A percentile compares a stretch with the other conserved stretches of the same genome.
phyloP scores from a whole-genome alignment of 331 rosid species.

The Cucumis variabilis region DNA sequence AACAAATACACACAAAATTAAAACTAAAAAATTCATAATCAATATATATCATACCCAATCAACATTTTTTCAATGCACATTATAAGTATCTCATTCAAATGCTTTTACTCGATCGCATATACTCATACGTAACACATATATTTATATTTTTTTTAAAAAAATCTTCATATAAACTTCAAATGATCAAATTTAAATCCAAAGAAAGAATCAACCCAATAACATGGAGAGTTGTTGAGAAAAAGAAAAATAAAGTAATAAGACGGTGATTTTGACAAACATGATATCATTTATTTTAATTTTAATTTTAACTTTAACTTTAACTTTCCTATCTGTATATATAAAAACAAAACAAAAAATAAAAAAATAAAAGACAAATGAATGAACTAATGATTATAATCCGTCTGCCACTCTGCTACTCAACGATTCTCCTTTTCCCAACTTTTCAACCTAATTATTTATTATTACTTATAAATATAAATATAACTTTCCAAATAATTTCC shows the following conservation, averaged over 20 bases:
- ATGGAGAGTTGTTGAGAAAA: background rate
- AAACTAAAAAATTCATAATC: background rate
- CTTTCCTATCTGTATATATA: background rate
- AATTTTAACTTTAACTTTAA: background rate
- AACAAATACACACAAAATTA: no score
- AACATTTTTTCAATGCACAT: no score
- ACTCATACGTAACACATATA: no score
- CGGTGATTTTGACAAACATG: background rate
- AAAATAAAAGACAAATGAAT: background rate
- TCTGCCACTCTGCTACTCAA: slow-evolving; percentile 23
- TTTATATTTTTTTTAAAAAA: no score
- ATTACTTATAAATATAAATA: slow-evolving; percentile 15
- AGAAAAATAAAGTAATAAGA: background rate
- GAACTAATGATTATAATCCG: slow-evolving; percentile 6
- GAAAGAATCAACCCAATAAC: background rate
- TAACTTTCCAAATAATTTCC: slow-evolving; percentile 13
- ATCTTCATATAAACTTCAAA: no score
- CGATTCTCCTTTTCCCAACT: slow-evolving; percentile 24
- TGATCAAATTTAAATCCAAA: background rate
- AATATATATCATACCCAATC: background rate
- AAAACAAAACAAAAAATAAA: background rate
- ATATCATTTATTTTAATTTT: no score
- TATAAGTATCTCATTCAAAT: no score
- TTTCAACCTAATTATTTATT: slow-evolving; percentile 18
- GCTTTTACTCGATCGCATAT: no score